Evolutionary conservation across 2,329 filamentous ascomycete genomes (phyloP).

Genomic region (Blastomyces silverae): DNA sequence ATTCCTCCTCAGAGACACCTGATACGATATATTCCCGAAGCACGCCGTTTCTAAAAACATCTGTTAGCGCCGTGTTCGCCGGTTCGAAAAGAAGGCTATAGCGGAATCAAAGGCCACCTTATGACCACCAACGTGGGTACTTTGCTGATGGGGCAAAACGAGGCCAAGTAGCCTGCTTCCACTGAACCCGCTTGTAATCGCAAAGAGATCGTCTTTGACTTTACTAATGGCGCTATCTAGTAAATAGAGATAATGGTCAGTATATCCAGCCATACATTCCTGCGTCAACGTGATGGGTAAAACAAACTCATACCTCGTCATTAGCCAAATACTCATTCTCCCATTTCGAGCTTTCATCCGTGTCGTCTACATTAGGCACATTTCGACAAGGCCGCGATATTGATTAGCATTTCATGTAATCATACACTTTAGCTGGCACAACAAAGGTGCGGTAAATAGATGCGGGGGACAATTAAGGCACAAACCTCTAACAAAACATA

Average conservation of each 20-base stretch:
- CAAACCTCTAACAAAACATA: conserved; percentile 76
- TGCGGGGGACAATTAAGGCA: neutral
- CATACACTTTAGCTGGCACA: neutral
- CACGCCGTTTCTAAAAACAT: conserved; percentile 58
- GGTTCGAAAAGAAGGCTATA: neutral
- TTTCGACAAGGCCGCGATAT: conserved; percentile 6
- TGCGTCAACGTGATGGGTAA: neutral
- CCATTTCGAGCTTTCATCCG: conserved; percentile 63
- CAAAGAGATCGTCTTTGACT: conserved; percentile 60
- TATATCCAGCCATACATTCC: neutral
- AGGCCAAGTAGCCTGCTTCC: conserved; percentile 73
- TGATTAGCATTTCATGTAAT: neutral
- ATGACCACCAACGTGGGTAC: conserved; percentile 67
- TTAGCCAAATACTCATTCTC: conserved; percentile 59
- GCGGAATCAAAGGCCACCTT: conserved; percentile 11
- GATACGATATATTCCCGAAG: conserved; percentile 68
- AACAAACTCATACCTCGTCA: conserved; percentile 43
- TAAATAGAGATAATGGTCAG: neutral
- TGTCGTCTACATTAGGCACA: conserved; percentile 51
- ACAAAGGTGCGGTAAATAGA: too few relatives aligned
- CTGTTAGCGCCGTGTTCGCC: conserved; percentile 7
- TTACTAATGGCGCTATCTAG: conserved; percentile 53
- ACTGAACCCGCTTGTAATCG: conserved; percentile 65
- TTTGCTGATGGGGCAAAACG: conserved; percentile 72
- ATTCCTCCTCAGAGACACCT: conserved; percentile 59